These are phyloP conservation scores for Fusarium drepaniforme DNA, from an alignment of 2,329 filamentous ascomycete species.

Conservation along the genomic window DNA sequence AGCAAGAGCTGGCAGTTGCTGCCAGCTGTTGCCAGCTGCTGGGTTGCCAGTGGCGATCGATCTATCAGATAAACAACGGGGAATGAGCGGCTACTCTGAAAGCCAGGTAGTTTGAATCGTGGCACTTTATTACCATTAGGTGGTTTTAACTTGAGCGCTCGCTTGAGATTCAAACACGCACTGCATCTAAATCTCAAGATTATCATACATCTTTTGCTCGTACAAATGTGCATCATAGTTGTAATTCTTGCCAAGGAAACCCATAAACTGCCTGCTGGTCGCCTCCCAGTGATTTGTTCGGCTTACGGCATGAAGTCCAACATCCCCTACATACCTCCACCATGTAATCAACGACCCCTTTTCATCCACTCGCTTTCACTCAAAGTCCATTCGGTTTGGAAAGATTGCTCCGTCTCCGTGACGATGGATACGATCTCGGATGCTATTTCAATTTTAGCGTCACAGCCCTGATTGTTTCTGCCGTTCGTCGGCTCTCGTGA, in stretches of 20 bases:
- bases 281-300: background rate
- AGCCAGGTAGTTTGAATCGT: background rate
- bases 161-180: background rate
- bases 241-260: background rate
- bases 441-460: background rate
- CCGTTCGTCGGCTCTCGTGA: background rate
- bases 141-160: background rate
- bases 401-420: constrained; percentile 15
- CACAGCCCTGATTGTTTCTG: background rate
- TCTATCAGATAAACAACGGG: background rate
- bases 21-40: background rate
- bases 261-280: background rate
- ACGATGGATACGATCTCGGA: background rate
- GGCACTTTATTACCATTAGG: background rate
- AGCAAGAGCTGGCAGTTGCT: background rate
- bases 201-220: background rate
- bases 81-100: background rate
- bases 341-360: background rate
- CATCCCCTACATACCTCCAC: background rate
- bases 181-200: background rate
- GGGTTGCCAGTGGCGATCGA: background rate
- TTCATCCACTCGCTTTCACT: constrained; percentile 37
- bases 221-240: background rate
- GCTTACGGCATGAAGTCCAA: background rate
- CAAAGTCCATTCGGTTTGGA: constrained; percentile 23